Evolutionary conservation across 495 filamentous ascomycete species (phyloP).

Genomic region (Aspergillus saccharolyticus): DNA sequence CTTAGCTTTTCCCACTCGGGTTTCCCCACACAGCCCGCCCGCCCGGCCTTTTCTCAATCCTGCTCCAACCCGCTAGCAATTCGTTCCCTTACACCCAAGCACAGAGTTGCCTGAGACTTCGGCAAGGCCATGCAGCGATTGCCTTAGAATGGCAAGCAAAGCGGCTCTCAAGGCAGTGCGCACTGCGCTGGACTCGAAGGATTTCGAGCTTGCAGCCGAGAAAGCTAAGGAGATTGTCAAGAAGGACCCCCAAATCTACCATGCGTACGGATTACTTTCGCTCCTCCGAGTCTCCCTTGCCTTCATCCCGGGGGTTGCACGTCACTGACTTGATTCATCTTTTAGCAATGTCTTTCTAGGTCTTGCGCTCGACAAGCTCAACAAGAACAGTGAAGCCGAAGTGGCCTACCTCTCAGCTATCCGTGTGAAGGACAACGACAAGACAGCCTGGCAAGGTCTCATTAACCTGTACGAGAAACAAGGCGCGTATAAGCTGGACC

Average conservation of each 20-base stretch:
- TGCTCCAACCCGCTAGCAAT: neutral
- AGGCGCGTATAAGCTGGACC: slow-evolving; percentile 58
- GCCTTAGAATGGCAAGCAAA: slow-evolving; percentile 56
- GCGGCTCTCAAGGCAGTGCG: slow-evolving; percentile 78
- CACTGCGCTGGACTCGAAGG: slow-evolving; percentile 69
- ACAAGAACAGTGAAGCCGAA: slow-evolving; percentile 64
- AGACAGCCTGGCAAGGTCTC: slow-evolving; percentile 86
- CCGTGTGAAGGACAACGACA: slow-evolving; percentile 53
- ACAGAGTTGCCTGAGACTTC: neutral
- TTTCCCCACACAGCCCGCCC: slow-evolving; percentile 17
- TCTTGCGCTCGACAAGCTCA: slow-evolving; percentile 71
- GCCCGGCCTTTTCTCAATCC: slow-evolving; percentile 12
- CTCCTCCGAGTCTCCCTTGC: neutral
- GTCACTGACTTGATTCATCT: slow-evolving; percentile 6
- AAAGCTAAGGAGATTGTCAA: slow-evolving; percentile 63
- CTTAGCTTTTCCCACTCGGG: slow-evolving; percentile 8
- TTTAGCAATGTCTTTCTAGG: slow-evolving; percentile 74
- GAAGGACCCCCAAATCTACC: slow-evolving; percentile 73
- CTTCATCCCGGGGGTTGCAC: neutral
- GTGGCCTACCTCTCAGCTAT: slow-evolving; percentile 70
- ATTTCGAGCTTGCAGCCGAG: slow-evolving; percentile 67
- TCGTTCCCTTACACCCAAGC: neutral
- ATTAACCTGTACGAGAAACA: slow-evolving; percentile 79
- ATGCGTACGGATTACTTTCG: slow-evolving; percentile 52
- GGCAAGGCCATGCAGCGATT: slow-evolving; percentile 20